These are phyloP conservation scores for Colletotrichum sp. DNA, from an alignment of 2,329 filamentous ascomycete genomes.

Conservation along the genomic window DNA sequence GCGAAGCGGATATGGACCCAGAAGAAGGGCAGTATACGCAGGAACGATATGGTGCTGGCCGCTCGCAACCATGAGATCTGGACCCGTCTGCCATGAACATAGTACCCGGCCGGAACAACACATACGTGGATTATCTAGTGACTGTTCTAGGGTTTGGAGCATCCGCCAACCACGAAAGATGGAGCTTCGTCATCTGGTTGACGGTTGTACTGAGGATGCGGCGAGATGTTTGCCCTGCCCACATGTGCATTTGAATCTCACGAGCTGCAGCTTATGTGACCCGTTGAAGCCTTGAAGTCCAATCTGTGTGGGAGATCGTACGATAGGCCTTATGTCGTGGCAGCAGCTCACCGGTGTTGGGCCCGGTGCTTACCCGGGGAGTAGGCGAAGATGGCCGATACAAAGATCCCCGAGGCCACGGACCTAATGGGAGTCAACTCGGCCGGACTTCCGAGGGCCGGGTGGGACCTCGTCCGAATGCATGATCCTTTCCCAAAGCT, in stretches of 20 bases:
- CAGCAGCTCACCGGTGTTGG: neutral
- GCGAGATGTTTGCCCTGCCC: neutral
- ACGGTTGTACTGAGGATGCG: neutral
- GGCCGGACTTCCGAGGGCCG: neutral
- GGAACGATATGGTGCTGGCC: neutral
- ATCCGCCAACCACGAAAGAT: neutral
- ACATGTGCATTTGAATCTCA: neutral
- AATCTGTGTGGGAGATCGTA: neutral
- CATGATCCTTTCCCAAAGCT: neutral
- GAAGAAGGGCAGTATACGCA: neutral
- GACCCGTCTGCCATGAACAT: neutral
- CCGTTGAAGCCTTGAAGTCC: neutral
- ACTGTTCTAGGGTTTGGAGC: neutral
- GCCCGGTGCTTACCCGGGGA: neutral
- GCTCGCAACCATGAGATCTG: neutral
- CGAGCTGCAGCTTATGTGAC: neutral
- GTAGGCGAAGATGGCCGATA: neutral
- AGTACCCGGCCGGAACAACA: neutral
- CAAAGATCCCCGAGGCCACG: neutral
- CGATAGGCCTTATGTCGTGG: neutral
- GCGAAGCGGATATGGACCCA: neutral
- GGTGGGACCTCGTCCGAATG: neutral
- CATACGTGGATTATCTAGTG: neutral
- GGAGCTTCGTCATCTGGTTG: accelerated
- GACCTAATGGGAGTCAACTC: neutral